phyloP scores from a whole-genome alignment of 2,329 filamentous ascomycete genomes.

The Scytalidium lignicola region DNA sequence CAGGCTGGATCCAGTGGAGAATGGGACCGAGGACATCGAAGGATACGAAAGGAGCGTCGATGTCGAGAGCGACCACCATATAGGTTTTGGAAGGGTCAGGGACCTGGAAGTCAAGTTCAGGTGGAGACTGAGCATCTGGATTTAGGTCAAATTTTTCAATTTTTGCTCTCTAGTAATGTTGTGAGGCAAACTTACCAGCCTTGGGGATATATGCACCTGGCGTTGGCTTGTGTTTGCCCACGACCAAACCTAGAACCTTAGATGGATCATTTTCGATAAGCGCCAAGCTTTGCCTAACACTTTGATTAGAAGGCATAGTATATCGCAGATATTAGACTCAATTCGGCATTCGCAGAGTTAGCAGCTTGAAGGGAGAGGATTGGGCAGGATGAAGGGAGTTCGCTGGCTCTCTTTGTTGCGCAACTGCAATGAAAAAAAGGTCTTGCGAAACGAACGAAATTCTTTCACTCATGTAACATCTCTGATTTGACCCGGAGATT shows the following conservation, averaged over 20 bases:
- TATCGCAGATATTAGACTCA: no score
- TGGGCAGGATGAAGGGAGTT: no score
- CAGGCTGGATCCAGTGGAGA: constrained; percentile 43
- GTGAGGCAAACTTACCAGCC: constrained; percentile 18
- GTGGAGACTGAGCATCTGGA: constrained; percentile 18
- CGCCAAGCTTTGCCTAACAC: constrained; percentile 2
- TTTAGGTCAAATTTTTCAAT: neutral
- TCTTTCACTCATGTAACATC: no score
- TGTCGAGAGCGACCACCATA: constrained; percentile 37
- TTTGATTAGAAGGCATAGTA: neutral
- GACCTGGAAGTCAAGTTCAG: constrained; percentile 14
- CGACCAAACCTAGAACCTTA: constrained; percentile 28
- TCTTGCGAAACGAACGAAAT: no score
- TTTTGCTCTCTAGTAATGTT: neutral
- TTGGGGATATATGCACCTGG: constrained; percentile 30
- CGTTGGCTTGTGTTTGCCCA: constrained; percentile 23
- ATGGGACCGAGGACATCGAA: constrained; percentile 38
- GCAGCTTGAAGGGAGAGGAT: no score
- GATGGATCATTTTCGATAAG: constrained; percentile 22
- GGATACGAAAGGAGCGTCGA: constrained; percentile 42
- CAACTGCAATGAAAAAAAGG: no score
- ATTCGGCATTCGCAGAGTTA: no score
- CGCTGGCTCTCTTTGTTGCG: no score
- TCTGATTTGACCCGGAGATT: no score
- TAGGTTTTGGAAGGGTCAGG: constrained; percentile 24